Evolutionary conservation across 164 flowering plant genomes (phyloP).

Genomic region (Annona squamosa): DNA sequence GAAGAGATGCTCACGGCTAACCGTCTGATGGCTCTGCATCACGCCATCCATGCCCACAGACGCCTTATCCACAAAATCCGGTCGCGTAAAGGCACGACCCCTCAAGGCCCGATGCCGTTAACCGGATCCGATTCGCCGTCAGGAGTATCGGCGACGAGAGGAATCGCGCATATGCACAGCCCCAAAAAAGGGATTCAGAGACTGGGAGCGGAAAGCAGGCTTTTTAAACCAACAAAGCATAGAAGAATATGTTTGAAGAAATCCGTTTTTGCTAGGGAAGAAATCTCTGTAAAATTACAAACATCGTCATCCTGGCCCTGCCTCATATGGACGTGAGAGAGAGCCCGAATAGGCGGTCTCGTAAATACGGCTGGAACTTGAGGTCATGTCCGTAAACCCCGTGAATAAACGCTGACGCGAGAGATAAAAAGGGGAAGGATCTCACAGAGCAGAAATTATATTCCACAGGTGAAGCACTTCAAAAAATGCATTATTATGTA

Average conservation of each 20-base stretch:
- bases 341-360: not conserved
- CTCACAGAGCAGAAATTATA: not conserved
- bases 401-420: not conserved
- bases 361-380: not conserved
- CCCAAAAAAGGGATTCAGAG: no score
- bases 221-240: no score
- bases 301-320: no score
- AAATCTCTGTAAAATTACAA: not conserved
- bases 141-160: not conserved
- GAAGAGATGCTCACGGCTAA: not conserved
- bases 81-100: not conserved
- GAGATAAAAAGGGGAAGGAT: conserved; percentile 2
- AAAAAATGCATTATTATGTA: no score
- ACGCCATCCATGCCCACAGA: not conserved
- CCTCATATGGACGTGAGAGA: no score
- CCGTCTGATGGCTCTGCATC: not conserved
- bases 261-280: no score
- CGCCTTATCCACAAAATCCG: not conserved
- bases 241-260: no score
- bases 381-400: conserved; percentile 1
- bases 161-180: no score
- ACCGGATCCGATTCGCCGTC: not conserved
- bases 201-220: no score
- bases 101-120: not conserved
- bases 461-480: no score